Evolutionary conservation across 352 stramenopile genomes (phyloP), one percentile per base, ranked within the genome.

Genomic region (Globisporangium ultimum): DNA sequence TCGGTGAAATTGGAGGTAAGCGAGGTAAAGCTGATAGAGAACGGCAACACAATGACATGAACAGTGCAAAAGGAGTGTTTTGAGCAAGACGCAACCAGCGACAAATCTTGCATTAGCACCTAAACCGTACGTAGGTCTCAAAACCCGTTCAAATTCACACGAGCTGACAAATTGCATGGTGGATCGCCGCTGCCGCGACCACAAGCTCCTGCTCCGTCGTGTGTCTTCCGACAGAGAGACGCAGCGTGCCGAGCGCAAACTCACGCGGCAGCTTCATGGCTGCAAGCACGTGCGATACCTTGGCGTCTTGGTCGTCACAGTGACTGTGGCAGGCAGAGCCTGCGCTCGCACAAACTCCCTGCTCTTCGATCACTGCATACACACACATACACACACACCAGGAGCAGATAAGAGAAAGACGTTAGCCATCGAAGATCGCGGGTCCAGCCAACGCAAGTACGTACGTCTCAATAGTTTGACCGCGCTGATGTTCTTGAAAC

Each of bases 291-390:
- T 92, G 70, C 21, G 90, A 98, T 32, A 97, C 78, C 48, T 76
- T 78, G 51, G 77, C 72, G n/a, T 77, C 60, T 43, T 70, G 64
- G 21, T 76, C 70, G 7, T 76, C 63, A 10, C 63, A 71, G 70
- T 91, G 74, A 47, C 83, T 93, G 75, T 99, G 95, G 71, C 96
- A 99, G 1, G 96, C 93, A 22, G 96, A 97, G 53, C 96, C 92
- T 28, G 96, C 95, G 54, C 89, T 97, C 28, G 89, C 94, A 32
- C 89, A 96, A 17, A 99, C 80, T 9, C 78, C 76, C 9, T 85
- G 60, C 22, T 82, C 72, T 43, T 96, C 83, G 38, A 99, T 89
- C 46, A 87, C 77, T 67, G 22, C 7, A 34, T 9, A 6, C 10
- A 48, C 40, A 17, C n/a, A 20, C 11, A 17, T 43, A 6, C 7